Base-by-base conservation (phyloP, 495 filamentous ascomycete species). In the Daldinia bambusicola region DNA sequence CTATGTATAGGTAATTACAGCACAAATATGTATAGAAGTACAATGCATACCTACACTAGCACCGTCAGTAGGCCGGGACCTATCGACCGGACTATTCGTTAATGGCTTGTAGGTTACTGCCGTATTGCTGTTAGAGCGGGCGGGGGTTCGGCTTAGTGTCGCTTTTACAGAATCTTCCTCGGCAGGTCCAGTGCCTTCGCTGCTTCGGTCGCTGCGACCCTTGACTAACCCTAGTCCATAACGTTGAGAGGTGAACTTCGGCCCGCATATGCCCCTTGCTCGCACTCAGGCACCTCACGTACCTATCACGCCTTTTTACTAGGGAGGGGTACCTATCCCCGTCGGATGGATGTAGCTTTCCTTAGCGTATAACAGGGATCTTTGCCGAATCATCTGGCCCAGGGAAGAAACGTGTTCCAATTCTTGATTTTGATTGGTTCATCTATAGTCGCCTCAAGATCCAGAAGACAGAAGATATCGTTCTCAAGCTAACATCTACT, bases 321-420 rank as follows among this genome's bases (percentile, higher is more conserved):
- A 31, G 20, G 32, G 45, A 14, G 22, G 38, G 59, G 55, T 72
- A 72, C 70, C 43, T 69, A 26, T 65, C 56, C 22, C 50, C 36
- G 37, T 34, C 48, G 69, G 20, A 10, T 61, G 41, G 32, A 56
- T 53, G 36, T 45, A 45, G 40, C 61, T 38, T 45, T 22, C 9
- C 36, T 18, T 66, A 69, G 66, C 41, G 40, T 34, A 31, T 32
- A 14, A 18, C 70, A 69, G 62, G 70, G 70, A 34, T n/a, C 53
- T 69, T 52, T 73, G 57, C 66, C 70, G 61, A 73, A 73, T 73
- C 70, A 73, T 66, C 66, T 69, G 66, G 61, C 30, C 52, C 43
- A 66, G 31, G 57, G 20, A 30, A 31, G 41, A 69, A 74, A 74
- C 71, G 71, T 74, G 71, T 7, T 70, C 34, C 20, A 61, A 61